Evolutionary conservation across 164 flowering plant genomes (phyloP).

Genomic region (Chimonanthus salicifolius): DNA sequence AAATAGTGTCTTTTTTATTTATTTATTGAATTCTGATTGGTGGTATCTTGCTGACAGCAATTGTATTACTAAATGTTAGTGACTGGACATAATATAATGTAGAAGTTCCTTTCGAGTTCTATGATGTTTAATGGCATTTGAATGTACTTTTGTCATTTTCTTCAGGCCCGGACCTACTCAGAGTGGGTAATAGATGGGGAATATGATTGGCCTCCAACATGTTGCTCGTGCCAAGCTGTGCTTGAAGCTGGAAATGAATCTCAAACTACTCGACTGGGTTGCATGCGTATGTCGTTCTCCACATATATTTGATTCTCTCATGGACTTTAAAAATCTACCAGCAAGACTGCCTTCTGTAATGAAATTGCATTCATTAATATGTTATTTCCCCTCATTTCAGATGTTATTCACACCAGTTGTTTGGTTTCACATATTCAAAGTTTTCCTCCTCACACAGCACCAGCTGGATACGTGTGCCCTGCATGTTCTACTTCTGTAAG

Average conservation of each 20-base stretch:
- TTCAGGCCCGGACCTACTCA: slow-evolving; percentile 82
- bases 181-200: slow-evolving; percentile 99
- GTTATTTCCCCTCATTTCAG: slow-evolving; percentile 28
- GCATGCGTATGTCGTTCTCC: slow-evolving; percentile 76
- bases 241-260: slow-evolving; percentile 57
- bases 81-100: not conserved
- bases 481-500: slow-evolving; percentile 77
- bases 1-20: too few species aligned
- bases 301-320: not conserved
- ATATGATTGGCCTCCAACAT: slow-evolving; percentile 95
- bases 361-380: not conserved
- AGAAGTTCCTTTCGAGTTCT: not conserved
- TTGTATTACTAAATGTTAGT: too few species aligned
- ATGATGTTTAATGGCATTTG: slow-evolving; percentile 2
- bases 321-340: not conserved
- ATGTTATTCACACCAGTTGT: slow-evolving; percentile 82
- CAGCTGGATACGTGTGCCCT: slow-evolving; percentile 94
- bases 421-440: slow-evolving; percentile 83
- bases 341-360: slow-evolving; percentile 2
- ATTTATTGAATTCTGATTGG: too few species aligned
- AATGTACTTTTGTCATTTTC: slow-evolving; percentile 13
- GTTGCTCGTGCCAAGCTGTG: slow-evolving; percentile 66
- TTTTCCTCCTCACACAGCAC: slow-evolving; percentile 89
- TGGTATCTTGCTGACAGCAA: too few species aligned
- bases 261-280: slow-evolving; percentile 87